These are phyloP conservation scores for Nyctanthes arbortristis DNA, from an alignment of 257 asterid genomes.

Conservation along the genomic window DNA sequence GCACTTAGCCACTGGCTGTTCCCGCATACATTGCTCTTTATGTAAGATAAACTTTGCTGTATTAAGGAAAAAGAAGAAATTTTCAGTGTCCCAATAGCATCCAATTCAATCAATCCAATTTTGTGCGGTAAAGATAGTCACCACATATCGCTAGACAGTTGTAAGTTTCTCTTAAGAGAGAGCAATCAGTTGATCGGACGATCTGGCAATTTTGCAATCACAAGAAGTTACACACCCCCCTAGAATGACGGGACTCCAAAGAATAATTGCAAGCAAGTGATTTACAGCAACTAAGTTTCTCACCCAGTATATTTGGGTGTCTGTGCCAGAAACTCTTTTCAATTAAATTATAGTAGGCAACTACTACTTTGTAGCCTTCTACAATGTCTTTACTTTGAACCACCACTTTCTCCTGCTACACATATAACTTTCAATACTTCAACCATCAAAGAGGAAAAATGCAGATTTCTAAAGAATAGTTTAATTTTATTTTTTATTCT, in stretches of 20 bases:
- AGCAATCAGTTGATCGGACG: background rate
- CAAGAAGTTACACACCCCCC: background rate
- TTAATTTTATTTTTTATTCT: background rate
- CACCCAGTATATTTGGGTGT: constrained; percentile 63
- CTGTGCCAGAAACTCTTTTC: constrained; percentile 67
- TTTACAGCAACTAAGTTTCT: constrained; percentile 19
- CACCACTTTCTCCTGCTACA: constrained; percentile 51
- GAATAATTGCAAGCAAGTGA: background rate
- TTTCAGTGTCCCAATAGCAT: background rate
- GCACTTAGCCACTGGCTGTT: too few relatives aligned
- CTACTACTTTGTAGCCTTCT: constrained; percentile 49
- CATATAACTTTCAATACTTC: background rate
- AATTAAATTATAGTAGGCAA: constrained; percentile 62
- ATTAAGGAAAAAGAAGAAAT: background rate
- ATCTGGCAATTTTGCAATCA: background rate
- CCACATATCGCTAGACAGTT: background rate
- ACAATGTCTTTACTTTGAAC: too few relatives aligned
- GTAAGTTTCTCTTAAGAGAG: background rate
- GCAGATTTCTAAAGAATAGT: background rate
- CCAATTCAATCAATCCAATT: background rate
- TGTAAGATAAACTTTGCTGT: too few relatives aligned
- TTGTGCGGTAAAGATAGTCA: background rate
- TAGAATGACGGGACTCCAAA: background rate
- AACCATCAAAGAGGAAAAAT: constrained; percentile 3
- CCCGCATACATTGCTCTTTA: too few relatives aligned